Base-by-base conservation (phyloP, 306 rosid genomes). In the Hippophae rhamnoides region DNA sequence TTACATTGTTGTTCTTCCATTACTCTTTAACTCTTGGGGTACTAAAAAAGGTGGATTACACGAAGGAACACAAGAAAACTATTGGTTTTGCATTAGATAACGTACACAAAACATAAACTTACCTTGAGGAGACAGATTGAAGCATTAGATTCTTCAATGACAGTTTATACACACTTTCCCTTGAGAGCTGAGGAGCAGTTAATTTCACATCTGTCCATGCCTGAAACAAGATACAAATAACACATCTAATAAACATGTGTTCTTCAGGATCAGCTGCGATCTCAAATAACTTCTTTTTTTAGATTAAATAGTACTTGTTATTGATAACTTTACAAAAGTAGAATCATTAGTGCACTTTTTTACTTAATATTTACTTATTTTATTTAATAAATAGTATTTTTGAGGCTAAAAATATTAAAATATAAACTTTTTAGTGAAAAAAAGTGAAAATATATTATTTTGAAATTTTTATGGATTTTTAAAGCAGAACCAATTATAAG, bases 151-250 rank as follows among this genome's bases (percentile, higher is more conserved):
- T 69, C 69, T 83, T 85, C 10, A 88, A 66, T 10, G 82, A 84
- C 44, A 92, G 61, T 68, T 88, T 92, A 77, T 81, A 85, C 55
- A 69, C 5, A 76, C 79, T 78, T 75, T 83, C 90, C 81, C 99
- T 88, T 54, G 70, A 69, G 40, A 92, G 83, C 76, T 92, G 99
- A 47, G 99, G 99, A 66, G 99, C 85, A 23, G 90, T 83, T 71
- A 92, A 73, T 71, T 75, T 85, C 52, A 92, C 79, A 74, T 92
- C 99, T 2, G 93, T 62, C 95, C 96, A 92, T 55, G 81, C 78
- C 98, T 87, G 85, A 67, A 64, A 70, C 50, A 62, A 47, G 13
- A 52, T 40, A 13, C 6, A 56, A 48, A 48, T 11, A 2, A 8
- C 26, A 49, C 6, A 12, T 49, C 13, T 48, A 54, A 43, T n/a